Evolutionary conservation across 2,329 filamentous ascomycete species (phyloP).

Genomic region (Aspergillus sp.): DNA sequence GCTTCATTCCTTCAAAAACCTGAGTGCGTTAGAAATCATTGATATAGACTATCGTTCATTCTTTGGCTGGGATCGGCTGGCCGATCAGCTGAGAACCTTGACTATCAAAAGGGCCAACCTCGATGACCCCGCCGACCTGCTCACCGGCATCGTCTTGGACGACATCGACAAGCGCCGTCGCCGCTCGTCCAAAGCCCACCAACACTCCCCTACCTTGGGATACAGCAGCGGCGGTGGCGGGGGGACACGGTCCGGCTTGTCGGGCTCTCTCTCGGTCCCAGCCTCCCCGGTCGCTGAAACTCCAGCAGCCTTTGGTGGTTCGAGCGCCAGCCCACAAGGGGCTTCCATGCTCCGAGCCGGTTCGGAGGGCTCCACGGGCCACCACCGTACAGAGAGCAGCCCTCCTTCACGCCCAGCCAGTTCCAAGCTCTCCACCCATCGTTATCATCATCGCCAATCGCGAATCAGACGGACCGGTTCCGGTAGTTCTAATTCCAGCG

Average conservation of each 20-base stretch:
- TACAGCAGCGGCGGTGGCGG: slow-evolving; percentile 51
- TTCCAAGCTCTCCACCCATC: slow-evolving; percentile 60
- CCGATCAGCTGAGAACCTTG: slow-evolving; percentile 83
- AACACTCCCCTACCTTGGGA: slow-evolving; percentile 67
- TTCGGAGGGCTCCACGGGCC: slow-evolving; percentile 43
- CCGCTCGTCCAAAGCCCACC: slow-evolving; percentile 69
- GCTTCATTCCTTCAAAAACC: slow-evolving; percentile 93
- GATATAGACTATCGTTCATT: slow-evolving; percentile 96
- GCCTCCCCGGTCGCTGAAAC: slow-evolving; percentile 50
- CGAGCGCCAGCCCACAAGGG: slow-evolving; percentile 43
- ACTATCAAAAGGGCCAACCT: slow-evolving; percentile 80
- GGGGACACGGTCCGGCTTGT: slow-evolving; percentile 56
- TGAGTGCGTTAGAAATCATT: slow-evolving; percentile 86
- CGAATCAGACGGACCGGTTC: slow-evolving; percentile 82
- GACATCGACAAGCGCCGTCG: slow-evolving; percentile 89
- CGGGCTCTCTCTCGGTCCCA: slow-evolving; percentile 61
- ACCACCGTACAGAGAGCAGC: slow-evolving; percentile 57
- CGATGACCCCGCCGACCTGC: slow-evolving; percentile 80
- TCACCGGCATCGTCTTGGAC: slow-evolving; percentile 89
- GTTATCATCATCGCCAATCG: slow-evolving; percentile 57
- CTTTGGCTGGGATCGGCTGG: slow-evolving; percentile 90
- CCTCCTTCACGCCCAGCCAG: slow-evolving; percentile 71
- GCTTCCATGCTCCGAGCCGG: slow-evolving; percentile 47
- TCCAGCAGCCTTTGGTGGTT: slow-evolving; percentile 30
- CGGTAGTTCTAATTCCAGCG: slow-evolving; percentile 81